A percentile compares a stretch with the other conserved stretches of the same genome.
phyloP scores from a whole-genome alignment of 176 grass and related monocot genomes.

The Oryza meridionalis region DNA sequence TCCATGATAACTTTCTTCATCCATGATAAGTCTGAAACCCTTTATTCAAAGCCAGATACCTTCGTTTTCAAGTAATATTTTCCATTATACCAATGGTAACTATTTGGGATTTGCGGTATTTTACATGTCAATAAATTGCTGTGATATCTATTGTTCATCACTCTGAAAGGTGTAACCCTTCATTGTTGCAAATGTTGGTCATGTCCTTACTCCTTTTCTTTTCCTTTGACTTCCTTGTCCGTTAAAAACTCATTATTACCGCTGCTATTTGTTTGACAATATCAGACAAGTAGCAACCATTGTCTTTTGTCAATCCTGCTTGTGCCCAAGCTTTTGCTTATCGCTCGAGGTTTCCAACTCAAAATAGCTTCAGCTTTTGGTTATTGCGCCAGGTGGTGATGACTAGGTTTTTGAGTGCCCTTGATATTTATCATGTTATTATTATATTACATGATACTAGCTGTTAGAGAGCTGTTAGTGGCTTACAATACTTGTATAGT shows the following conservation, averaged over 20 bases:
- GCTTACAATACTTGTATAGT: background rate
- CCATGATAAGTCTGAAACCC: background rate
- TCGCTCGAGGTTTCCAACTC: constrained; percentile 16
- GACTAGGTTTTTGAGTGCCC: constrained; percentile 24
- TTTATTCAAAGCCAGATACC: background rate
- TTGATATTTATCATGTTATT: constrained; percentile 6
- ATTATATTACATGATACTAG: background rate
- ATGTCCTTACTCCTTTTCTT: background rate
- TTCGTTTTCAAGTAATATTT: background rate
- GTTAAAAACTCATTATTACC: background rate
- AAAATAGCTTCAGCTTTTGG: background rate
- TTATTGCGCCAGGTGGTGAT: constrained; percentile 20
- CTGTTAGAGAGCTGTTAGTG: constrained; percentile 2
- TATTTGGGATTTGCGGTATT: background rate
- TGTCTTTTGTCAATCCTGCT: background rate
- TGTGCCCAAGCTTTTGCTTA: constrained; percentile 26
- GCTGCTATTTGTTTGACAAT: background rate
- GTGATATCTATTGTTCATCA: background rate
- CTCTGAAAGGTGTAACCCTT: constrained; percentile 15
- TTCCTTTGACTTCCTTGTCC: background rate
- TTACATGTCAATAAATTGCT: background rate
- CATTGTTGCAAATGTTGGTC: background rate
- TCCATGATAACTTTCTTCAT: constrained; percentile 15
- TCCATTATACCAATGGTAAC: background rate
- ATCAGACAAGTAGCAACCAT: background rate